A percentile compares a stretch with the other conserved stretches of the same genome.
These are phyloP conservation scores for Kurtzmaniella fragi DNA, from an alignment of 805 yeast species.

Conservation along the genomic window DNA sequence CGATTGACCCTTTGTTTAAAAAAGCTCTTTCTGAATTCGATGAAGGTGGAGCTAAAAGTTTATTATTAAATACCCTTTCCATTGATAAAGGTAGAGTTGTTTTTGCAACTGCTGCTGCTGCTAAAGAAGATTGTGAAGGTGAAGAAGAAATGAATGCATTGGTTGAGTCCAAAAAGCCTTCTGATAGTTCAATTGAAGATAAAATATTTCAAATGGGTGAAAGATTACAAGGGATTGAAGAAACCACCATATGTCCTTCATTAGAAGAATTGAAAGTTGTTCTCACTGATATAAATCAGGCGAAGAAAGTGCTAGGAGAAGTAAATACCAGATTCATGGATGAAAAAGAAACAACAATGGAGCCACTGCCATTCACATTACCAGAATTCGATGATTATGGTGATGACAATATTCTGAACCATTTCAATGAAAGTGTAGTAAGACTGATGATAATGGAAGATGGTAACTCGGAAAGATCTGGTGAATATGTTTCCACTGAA, in stretches of 20 bases:
- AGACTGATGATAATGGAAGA: constrained; percentile 9
- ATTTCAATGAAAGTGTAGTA: constrained; percentile 4
- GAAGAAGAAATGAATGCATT: constrained; percentile 11
- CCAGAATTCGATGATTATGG: constrained; percentile 13
- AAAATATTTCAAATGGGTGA: not conserved
- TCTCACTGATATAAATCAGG: constrained; percentile 49
- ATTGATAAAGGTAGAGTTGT: constrained; percentile 55
- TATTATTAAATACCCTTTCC: constrained; percentile 57
- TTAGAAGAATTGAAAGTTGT: constrained; percentile 55
- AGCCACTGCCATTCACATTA: constrained; percentile 4
- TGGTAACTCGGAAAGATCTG: constrained; percentile 6
- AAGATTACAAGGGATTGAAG: constrained; percentile 11
- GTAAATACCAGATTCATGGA: constrained; percentile 32
- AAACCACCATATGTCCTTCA: constrained; percentile 62
- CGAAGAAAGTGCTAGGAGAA: constrained; percentile 39
- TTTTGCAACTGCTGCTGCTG: constrained; percentile 69
- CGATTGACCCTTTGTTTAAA: constrained; percentile 70
- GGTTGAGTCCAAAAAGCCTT: constrained; percentile 5
- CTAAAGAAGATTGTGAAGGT: constrained; percentile 17
- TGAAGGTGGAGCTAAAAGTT: constrained; percentile 76
- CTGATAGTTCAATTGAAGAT: too few species aligned
- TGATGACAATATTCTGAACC: constrained; percentile 12
- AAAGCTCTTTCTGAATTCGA: constrained; percentile 74
- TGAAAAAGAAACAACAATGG: constrained; percentile 7
- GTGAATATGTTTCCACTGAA: constrained; percentile 6